phyloP scores from a whole-genome alignment of 1,284 basidiomycete species.

The Fomitopsis pinicola region DNA sequence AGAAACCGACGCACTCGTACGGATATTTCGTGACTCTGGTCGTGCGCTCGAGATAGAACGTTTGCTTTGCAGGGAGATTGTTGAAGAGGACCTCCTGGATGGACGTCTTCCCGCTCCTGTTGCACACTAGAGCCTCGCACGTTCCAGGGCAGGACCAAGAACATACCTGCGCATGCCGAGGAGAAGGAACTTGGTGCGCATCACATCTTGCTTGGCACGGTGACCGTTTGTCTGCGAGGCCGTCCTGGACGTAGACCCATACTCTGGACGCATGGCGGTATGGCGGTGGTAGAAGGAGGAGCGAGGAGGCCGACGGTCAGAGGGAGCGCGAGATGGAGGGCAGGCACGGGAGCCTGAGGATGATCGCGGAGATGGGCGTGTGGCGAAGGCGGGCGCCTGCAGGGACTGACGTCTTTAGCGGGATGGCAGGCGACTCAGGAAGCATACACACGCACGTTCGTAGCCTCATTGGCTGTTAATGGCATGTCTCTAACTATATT shows the following conservation, averaged over 20 bases:
- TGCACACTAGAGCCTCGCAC: not conserved
- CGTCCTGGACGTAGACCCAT: constrained; percentile 1
- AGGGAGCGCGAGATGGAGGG: not conserved
- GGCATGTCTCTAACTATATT: not conserved
- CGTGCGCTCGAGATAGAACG: constrained; percentile 89
- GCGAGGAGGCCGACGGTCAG: not conserved
- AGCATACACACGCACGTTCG: constrained; percentile 9
- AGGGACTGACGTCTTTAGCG: not conserved
- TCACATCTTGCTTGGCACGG: constrained; percentile 6
- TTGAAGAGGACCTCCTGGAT: constrained; percentile 92
- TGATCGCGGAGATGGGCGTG: not conserved
- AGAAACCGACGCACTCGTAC: constrained; percentile 68
- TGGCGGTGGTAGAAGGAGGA: not conserved
- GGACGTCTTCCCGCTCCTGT: constrained; percentile 89
- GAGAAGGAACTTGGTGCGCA: constrained; percentile 70
- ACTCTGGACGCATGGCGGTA: not conserved
- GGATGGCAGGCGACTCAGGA: not conserved
- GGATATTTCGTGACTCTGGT: constrained; percentile 71
- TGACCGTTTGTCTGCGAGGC: constrained; percentile 5
- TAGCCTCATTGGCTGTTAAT: not conserved
- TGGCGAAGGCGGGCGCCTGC: not conserved
- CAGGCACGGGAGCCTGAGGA: not conserved
- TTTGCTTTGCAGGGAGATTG: constrained; percentile 78
- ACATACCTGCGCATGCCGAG: constrained; percentile 75
- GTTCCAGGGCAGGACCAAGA: not conserved